phyloP scores from a whole-genome alignment of 345 rosid species.

The Gossypium turneri region DNA sequence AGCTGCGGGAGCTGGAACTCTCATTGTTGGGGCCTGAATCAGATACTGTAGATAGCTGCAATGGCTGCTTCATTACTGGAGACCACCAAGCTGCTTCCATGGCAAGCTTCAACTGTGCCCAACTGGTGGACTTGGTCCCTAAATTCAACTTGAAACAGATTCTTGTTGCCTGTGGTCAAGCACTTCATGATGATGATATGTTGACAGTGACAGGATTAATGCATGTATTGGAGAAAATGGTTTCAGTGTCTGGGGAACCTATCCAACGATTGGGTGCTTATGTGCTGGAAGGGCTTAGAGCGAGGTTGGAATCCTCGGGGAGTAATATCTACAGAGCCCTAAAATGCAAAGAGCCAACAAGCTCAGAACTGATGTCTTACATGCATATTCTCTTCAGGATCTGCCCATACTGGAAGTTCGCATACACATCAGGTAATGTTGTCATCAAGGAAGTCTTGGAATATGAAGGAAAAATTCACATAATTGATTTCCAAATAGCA shows the following conservation, averaged over 20 bases:
- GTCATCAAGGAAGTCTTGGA: constrained; percentile 59
- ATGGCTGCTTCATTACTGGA: constrained; percentile 44
- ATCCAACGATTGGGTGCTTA: constrained; percentile 80
- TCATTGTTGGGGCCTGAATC: constrained; percentile 64
- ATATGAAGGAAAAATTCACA: constrained; percentile 64
- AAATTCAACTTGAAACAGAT: constrained; percentile 53
- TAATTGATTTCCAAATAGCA: constrained; percentile 85
- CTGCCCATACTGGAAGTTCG: constrained; percentile 91
- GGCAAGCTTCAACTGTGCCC: constrained; percentile 45
- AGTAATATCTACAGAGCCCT: constrained; percentile 77
- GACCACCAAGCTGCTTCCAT: constrained; percentile 32
- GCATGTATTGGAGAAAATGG: constrained; percentile 74
- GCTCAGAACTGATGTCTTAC: constrained; percentile 91
- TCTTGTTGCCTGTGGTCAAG: constrained; percentile 63
- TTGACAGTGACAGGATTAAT: constrained; percentile 52
- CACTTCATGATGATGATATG: constrained; percentile 44
- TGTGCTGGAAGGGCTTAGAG: constrained; percentile 90
- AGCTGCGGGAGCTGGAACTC: constrained; percentile 64
- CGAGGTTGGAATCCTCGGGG: constrained; percentile 83
- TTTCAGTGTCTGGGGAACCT: constrained; percentile 84
- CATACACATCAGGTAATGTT: constrained; percentile 68
- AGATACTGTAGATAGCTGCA: constrained; percentile 38
- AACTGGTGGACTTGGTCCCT: constrained; percentile 50
- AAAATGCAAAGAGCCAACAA: constrained; percentile 74
- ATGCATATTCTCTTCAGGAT: constrained; percentile 67